These are phyloP conservation scores for Calocybe gambosa DNA, from an alignment of 1,284 basidiomycete genomes.

Conservation along the genomic window DNA sequence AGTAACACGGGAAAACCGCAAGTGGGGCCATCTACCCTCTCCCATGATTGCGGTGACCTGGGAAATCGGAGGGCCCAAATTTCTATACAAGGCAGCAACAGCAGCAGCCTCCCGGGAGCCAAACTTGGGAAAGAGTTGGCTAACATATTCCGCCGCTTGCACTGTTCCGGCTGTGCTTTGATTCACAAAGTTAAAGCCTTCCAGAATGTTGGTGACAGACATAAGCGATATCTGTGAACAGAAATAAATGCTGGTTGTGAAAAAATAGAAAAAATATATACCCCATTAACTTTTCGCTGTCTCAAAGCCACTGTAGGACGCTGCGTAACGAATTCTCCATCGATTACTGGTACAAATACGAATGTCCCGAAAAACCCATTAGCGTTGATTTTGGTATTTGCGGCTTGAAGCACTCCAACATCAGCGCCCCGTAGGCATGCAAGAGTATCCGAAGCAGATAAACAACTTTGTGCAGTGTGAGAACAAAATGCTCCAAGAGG, in stretches of 20 bases:
- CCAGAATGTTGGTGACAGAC: conserved; percentile 22
- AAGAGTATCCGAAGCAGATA: conserved; percentile 9
- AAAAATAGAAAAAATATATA: conserved; percentile 7
- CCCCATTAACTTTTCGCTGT: conserved; percentile 23
- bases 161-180: conserved; percentile 9
- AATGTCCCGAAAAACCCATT: conserved; percentile 24
- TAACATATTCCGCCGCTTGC: conserved; percentile 23
- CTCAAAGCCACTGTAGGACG: conserved; percentile 24
- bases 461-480: conserved; percentile 10
- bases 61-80: conserved; percentile 24
- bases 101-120: conserved; percentile 18
- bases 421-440: conserved; percentile 21
- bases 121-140: conserved; percentile 33
- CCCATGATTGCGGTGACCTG: conserved; percentile 34
- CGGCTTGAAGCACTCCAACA: conserved; percentile 17
- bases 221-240: conserved; percentile 19
- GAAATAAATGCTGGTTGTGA: not conserved
- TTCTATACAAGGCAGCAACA: conserved; percentile 25
- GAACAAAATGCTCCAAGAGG: not conserved
- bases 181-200: conserved; percentile 27
- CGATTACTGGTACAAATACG: conserved; percentile 31
- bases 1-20: not conserved
- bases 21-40: conserved; percentile 28
- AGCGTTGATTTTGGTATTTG: conserved; percentile 21
- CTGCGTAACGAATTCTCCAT: conserved; percentile 29